Conservation (phyloP, 169 alveolate genomes). For the Cryptosporidium sp. region DNA sequence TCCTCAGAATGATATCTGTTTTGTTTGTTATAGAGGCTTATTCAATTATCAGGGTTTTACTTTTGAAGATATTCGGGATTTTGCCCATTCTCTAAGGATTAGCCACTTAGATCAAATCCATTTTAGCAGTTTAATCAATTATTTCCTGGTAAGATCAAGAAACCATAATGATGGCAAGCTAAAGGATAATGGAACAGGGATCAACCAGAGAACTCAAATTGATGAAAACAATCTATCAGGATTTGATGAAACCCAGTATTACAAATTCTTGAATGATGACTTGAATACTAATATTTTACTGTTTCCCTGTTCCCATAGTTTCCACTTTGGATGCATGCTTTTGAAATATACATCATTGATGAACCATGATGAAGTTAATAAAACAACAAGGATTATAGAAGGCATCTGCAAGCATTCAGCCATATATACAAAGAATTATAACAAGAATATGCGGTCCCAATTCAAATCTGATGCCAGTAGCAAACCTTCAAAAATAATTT, state of each 20-base stretch:
- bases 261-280: slow-evolving; percentile 24
- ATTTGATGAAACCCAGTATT: slow-evolving; percentile 7
- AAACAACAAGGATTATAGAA: slow-evolving; percentile 23
- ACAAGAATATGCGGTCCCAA: background rate
- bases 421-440: background rate
- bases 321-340: slow-evolving; percentile 67
- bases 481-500: background rate
- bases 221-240: background rate
- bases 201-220: background rate
- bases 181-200: background rate
- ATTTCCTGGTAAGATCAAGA: background rate
- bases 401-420: slow-evolving; percentile 35
- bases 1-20: slow-evolving; percentile 34
- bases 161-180: background rate
- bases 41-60: slow-evolving; percentile 25
- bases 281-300: slow-evolving; percentile 28
- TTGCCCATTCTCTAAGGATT: slow-evolving; percentile 13
- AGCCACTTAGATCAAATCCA: slow-evolving; percentile 24
- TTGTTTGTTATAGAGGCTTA: slow-evolving; percentile 29
- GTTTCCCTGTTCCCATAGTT: slow-evolving; percentile 68
- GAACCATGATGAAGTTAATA: slow-evolving; percentile 41
- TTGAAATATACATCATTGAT: slow-evolving; percentile 20
- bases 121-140: background rate
- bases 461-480: background rate
- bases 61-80: slow-evolving; percentile 26